Evolutionary conservation across 129 eudicot genomes (phyloP), one percentile per base, ranked within the genome.

Genomic region (Gnaphalium uliginosum): DNA sequence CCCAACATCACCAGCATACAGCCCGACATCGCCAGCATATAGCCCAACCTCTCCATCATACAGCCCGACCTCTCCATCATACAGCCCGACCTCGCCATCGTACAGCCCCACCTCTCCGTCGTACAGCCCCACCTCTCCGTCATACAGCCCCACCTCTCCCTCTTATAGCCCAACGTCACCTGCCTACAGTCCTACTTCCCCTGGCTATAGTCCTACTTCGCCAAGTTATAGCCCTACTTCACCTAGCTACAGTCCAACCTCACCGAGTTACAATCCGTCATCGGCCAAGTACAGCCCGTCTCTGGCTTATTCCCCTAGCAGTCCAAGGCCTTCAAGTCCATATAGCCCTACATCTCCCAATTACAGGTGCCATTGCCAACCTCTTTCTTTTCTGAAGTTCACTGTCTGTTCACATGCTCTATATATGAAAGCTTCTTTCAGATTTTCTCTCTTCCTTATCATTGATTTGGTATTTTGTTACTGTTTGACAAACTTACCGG

Each of bases 341-440:
- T 93, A 93, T 84, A 93, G 92, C 72, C 98, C 96, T 6, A 81
- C 98, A 22, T 93, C 98, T 26, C 98, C 98, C 30, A 87, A 83
- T 78, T 94, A 94, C 92, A 94, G 97, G 98, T 87, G 84, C 14
- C 26, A 33, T 10, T 43, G 62, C 1, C 61, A 3, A 9, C 4
- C 26, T 37, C n/a, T 60, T 53, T n/a, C 18, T 14, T 56, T 17
- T 37, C 65, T 67, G 23, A 19, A 33, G 57, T 50, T 5, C 33
- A 6, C 22, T 71, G 19, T 14, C 15, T 48, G 41, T 39, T 50
- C 68, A 35, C 64, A 24, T 66, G 67, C 37, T 68, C 51, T 66
- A 22, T 70, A 4, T 60, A 23, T 60, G 32, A 23, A 13, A 27
- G 46, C 43, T 27, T 29, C 33, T 17, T 19, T 74, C 14, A 43